Evolutionary conservation across 495 filamentous ascomycete genomes (phyloP), one percentile per base, ranked within the genome.

Genomic region (Penicillium flavigenum): DNA sequence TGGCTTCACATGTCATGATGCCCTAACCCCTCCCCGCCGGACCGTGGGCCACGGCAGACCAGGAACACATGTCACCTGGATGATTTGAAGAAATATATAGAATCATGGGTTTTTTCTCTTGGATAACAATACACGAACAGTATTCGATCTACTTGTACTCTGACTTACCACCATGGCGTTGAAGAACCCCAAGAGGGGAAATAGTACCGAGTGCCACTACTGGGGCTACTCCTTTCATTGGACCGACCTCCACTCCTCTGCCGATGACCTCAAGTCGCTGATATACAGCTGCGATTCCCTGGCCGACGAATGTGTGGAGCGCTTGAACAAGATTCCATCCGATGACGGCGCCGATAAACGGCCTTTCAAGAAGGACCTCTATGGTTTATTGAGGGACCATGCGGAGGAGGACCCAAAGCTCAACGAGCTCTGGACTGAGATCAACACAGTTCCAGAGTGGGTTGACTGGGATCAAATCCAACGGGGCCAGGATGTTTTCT

Each of bases 381-480:
- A 88, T 66, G 71, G 65, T 1, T 65, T 90, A 17, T 71, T 92
- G 17, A 70, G 74, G 51, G 75, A 85, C 11, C 78, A 91, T 70
- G 76, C 76, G 7, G 60, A 72, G 10, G 69, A 76, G 7, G 81
- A 92, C 65, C 73, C 79, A 7, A 81, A 79, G 50, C 75, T 92
- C 31, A 61, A 71, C 9, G 63, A 79, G 32, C 66, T 95, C 6
- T 92, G 89, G 90, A 66, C 59, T 0, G 79, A 93, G 63, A 75
- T 90, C 48, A 87, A 85, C 61, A 86, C 81, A 1, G 70, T 91
- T 19, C 91, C 89, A 0, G 72, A 78, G 14, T 95, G 90, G 90
- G 90, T 95, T 1, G 84, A 91, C 68, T 94, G 88, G 89, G 78
- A 81, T 10, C 88, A 91, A 65, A 87, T 96, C 60, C 72, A 80